phyloP scores from a whole-genome alignment of 78 protist species.

The Thecamonas trahens region DNA sequence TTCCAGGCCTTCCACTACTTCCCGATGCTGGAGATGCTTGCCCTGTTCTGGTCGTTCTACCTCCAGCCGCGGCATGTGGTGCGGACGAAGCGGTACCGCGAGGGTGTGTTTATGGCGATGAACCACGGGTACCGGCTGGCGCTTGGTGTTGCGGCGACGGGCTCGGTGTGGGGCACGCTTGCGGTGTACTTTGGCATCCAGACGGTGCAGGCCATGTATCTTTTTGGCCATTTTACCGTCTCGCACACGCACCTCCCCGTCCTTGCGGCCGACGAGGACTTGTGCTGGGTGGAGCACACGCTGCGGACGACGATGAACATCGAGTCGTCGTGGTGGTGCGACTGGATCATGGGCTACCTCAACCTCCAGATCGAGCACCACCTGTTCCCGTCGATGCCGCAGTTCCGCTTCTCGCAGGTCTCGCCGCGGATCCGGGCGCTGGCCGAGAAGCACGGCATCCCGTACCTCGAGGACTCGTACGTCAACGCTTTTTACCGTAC shows the following conservation, averaged over 20 bases:
- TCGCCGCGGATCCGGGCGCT: background rate
- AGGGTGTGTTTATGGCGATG: background rate
- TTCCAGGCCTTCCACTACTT: background rate
- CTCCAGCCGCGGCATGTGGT: slow-evolving; percentile 8
- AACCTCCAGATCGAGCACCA: slow-evolving; percentile 19
- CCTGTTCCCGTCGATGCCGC: slow-evolving; percentile 15
- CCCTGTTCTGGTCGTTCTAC: slow-evolving; percentile 16
- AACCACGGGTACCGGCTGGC: background rate
- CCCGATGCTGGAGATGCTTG: background rate
- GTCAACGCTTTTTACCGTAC: background rate
- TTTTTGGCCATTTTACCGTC: background rate
- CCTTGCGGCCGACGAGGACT: background rate
- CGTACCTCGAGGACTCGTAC: background rate
- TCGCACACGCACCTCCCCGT: slow-evolving; percentile 12
- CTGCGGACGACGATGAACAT: slow-evolving; percentile 13
- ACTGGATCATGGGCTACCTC: slow-evolving; percentile 12
- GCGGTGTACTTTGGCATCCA: background rate
- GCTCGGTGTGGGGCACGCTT: no score
- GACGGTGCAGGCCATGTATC: background rate
- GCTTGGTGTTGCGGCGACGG: no score
- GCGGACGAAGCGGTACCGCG: background rate
- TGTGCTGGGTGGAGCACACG: slow-evolving; percentile 8
- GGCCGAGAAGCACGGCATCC: slow-evolving; percentile 1
- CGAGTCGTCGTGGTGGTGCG: background rate
- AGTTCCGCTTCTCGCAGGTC: slow-evolving; percentile 3